phyloP scores from a whole-genome alignment of 208 protist species.

The Blastocrithidia nonstop region DNA sequence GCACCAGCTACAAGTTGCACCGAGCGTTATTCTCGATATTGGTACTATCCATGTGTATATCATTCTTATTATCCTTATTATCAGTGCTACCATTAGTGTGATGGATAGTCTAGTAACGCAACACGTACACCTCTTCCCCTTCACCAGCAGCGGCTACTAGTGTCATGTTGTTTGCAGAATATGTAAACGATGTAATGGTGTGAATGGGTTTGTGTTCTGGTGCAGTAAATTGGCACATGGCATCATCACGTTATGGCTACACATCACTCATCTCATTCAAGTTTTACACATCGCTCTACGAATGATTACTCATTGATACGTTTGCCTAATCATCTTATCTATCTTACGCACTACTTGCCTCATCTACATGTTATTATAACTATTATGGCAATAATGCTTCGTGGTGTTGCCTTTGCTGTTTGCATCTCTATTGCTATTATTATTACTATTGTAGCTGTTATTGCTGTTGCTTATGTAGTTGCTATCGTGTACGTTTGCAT shows the following conservation, averaged over 20 bases:
- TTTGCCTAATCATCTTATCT: conserved; percentile 7
- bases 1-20: conserved; percentile 2
- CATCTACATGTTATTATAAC: conserved; percentile 3
- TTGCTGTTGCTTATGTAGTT: no score
- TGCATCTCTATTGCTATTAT: conserved; percentile 7
- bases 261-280: conserved; percentile 60
- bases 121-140: conserved; percentile 59
- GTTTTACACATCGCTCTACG: conserved; percentile 54
- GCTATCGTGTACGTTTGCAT: no score
- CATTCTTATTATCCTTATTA: no score
- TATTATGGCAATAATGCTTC: conserved; percentile 3
- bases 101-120: conserved; percentile 4
- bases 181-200: conserved; percentile 27
- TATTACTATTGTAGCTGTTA: conserved; percentile 1
- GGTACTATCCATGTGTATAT: no score
- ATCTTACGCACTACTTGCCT: conserved; percentile 6
- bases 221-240: conserved; percentile 28
- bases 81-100: background rate
- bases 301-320: no score
- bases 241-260: conserved; percentile 71
- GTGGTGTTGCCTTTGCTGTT: no score
- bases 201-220: conserved; percentile 46
- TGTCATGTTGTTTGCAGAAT: conserved; percentile 9
- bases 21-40: background rate
- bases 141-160: conserved; percentile 55